Base-by-base conservation (phyloP, 2,329 filamentous ascomycete genomes). In the Alternaria consortialis region DNA sequence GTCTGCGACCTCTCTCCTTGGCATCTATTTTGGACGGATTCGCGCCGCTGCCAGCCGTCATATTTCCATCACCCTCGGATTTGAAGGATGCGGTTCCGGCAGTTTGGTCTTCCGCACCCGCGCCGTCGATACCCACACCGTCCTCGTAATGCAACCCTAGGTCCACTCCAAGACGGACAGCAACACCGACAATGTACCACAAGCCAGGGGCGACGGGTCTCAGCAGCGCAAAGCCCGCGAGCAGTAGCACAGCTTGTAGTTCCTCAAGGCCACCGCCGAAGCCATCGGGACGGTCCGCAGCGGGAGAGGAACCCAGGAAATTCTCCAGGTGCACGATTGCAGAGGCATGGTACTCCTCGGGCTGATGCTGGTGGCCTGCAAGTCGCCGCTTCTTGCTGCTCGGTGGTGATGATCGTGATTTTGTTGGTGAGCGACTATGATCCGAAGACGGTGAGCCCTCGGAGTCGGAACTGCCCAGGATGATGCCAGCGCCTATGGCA, bases 141-240 rank as follows among this genome's bases (percentile, higher is more conserved):
- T 97, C 94, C 77, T 98, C 95, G 68, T 94, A 93, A 77, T 98
- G 94, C 29, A 98, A 83, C 9, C 95, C 95, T 2, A 98, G 84
- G 76, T 98, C 95, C 23, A 98, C 91, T 7, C 93, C 94, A 53
- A 98, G 80, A 37, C 95, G 90, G 62, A 97, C 91, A 6, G 94
- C 94, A 43, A 97, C 94, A 11, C 95, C 95, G 61, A 96, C 92
- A 63, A 98, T 98, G 79, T 98, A 98, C 94, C 94, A 98, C 44
- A 98, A 82, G 13, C 95, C 95, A 0, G 94, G 94, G 1, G 94
- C 93, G 23, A 98, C 93, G 1, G 95, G 95, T 56, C 94, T 87
- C 64, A 98, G 84, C 50, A 99, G 84, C 7, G 94, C 94, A 83
- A 98, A 97, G 56, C 93, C 93, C 44, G 94, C 94, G 46, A 98